Conservation (phyloP, 176 grass and related monocot species). For the Avena insularis region DNA sequence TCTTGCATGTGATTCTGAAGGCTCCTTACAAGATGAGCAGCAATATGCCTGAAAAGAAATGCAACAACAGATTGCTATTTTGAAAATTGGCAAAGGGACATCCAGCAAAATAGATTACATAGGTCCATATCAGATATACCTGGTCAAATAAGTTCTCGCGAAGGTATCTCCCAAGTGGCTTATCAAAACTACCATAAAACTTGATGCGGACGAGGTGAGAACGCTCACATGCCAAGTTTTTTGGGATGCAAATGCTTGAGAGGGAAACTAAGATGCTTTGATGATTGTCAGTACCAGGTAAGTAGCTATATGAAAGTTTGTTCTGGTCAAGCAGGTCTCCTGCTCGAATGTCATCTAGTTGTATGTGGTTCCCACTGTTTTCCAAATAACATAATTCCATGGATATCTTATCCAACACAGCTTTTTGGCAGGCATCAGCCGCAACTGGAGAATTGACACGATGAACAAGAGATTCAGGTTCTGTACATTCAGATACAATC, state of each 20-base stretch:
- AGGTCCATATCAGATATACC: conserved; percentile 50
- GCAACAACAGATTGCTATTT: background rate
- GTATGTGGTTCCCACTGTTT: conserved; percentile 15
- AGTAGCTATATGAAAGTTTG: conserved; percentile 56
- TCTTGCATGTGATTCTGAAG: conserved; percentile 75
- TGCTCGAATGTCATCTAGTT: conserved; percentile 45
- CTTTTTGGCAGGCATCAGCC: conserved; percentile 25
- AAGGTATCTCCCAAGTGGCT: conserved; percentile 92
- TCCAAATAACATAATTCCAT: conserved; percentile 11
- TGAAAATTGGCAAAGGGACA: background rate
- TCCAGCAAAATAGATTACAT: background rate
- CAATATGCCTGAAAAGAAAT: conserved; percentile 64
- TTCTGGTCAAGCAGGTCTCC: conserved; percentile 38
- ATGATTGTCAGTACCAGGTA: conserved; percentile 62
- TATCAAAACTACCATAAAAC: conserved; percentile 93
- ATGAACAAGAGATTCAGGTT: conserved; percentile 34
- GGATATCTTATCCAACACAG: conserved; percentile 23
- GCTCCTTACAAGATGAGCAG: conserved; percentile 79
- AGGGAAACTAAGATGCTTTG: conserved; percentile 86
- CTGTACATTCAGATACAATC: conserved; percentile 26
- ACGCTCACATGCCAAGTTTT: conserved; percentile 64
- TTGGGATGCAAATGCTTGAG: conserved; percentile 74
- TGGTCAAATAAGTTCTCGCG: conserved; percentile 86
- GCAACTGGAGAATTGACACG: conserved; percentile 23
- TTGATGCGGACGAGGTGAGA: conserved; percentile 79